These are phyloP conservation scores for Cenchrus americanus DNA, from an alignment of 176 grass and related monocot species.

Conservation along the genomic window DNA sequence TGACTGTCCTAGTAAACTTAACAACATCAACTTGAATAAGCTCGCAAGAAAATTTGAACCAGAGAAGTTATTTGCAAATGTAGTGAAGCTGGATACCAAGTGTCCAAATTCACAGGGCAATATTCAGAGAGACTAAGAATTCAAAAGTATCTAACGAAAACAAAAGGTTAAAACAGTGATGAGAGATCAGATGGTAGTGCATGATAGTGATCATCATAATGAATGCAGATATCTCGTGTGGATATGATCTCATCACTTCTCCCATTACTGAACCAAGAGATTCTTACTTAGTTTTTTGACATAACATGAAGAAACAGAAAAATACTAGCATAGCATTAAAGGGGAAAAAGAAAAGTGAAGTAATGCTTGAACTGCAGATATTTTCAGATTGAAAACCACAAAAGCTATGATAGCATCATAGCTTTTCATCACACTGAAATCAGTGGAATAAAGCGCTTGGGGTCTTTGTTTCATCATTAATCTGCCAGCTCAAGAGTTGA, in stretches of 20 bases:
- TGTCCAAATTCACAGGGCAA: too few relatives aligned
- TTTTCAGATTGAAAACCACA: slow-evolving; percentile 64
- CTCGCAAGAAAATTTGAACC: too few relatives aligned
- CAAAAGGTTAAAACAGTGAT: too few relatives aligned
- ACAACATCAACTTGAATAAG: too few relatives aligned
- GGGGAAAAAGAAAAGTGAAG: not conserved
- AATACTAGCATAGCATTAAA: accelerated
- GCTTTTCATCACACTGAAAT: slow-evolving; percentile 42
- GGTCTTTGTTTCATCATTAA: slow-evolving; percentile 46
- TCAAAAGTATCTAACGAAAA: too few relatives aligned
- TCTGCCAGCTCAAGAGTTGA: slow-evolving; percentile 20
- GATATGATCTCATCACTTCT: slow-evolving; percentile 50
- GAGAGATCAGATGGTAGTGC: slow-evolving; percentile 73
- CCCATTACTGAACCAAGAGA: not conserved
- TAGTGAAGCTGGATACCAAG: too few relatives aligned
- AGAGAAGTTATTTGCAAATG: too few relatives aligned
- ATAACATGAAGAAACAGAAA: not conserved
- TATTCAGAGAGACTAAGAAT: too few relatives aligned
- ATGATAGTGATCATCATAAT: slow-evolving; percentile 53
- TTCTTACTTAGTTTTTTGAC: not conserved
- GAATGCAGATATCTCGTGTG: slow-evolving; percentile 59
- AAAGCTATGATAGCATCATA: slow-evolving; percentile 30
- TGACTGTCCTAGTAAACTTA: too few relatives aligned
- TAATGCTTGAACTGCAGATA: slow-evolving; percentile 3
- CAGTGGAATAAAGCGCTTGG: slow-evolving; percentile 48